These are phyloP conservation scores for Akanthomyces dipterigenus DNA, from an alignment of 2,329 filamentous ascomycete genomes.

Conservation along the genomic window DNA sequence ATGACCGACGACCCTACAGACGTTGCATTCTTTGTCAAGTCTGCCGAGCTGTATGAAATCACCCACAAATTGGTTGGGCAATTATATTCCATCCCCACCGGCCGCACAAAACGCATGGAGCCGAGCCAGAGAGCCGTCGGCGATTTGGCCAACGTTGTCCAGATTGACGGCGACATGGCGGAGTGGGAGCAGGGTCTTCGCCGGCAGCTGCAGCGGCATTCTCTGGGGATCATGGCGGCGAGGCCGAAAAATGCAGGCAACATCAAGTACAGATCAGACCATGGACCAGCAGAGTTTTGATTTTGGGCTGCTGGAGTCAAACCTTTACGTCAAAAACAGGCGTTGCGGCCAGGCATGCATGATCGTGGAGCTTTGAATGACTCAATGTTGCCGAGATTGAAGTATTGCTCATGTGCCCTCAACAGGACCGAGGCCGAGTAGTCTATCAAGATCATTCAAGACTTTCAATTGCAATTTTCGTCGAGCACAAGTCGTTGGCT, in stretches of 20 bases:
- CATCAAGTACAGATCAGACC: too few relatives aligned
- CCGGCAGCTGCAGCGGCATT: not conserved
- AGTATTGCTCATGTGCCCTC: too few relatives aligned
- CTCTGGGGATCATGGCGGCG: not conserved
- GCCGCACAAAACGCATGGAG: slow-evolving; percentile 9
- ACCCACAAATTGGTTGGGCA: slow-evolving; percentile 25
- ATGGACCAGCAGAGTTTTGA: slow-evolving; percentile 26
- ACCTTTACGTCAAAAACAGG: too few relatives aligned
- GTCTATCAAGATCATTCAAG: too few relatives aligned
- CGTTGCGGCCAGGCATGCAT: too few relatives aligned
- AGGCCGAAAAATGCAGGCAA: slow-evolving; percentile 3
- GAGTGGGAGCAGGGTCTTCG: slow-evolving; percentile 27
- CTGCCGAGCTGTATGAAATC: slow-evolving; percentile 31
- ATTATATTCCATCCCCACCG: slow-evolving; percentile 20
- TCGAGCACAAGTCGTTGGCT: too few relatives aligned
- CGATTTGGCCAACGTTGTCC: slow-evolving; percentile 25
- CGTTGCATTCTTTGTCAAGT: slow-evolving; percentile 28
- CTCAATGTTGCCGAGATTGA: too few relatives aligned
- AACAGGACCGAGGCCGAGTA: too few relatives aligned
- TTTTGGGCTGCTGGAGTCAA: too few relatives aligned
- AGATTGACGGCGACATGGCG: slow-evolving; percentile 24
- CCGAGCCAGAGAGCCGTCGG: slow-evolving; percentile 10
- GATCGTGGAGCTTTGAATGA: too few relatives aligned
- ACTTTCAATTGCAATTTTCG: too few relatives aligned
- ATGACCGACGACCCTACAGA: slow-evolving; percentile 10